phyloP scores from a whole-genome alignment of 2,329 filamentous ascomycete genomes.

The Arthrinium phaeospermum region DNA sequence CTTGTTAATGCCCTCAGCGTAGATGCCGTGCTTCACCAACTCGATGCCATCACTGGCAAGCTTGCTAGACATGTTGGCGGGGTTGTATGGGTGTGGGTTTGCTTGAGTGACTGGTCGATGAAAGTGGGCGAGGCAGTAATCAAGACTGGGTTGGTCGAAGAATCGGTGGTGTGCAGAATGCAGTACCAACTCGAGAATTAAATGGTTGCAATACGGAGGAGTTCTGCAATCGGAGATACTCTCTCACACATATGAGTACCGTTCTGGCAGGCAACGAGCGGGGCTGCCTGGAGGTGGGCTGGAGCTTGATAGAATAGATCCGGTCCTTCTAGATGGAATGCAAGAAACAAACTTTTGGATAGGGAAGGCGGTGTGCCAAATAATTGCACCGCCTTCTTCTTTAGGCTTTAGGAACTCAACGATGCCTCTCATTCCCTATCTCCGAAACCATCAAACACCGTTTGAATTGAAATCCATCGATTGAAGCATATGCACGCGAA shows the following conservation, averaged over 20 bases:
- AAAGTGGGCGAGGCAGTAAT: not conserved
- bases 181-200: not conserved
- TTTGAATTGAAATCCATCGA: not conserved
- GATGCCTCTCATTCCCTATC: not conserved
- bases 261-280: not conserved
- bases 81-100: not conserved
- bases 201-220: not conserved
- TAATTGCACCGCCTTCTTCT: not conserved
- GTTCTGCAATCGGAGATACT: not conserved
- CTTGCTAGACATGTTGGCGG: conserved; percentile 48
- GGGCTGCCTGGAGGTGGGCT: not conserved
- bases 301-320: conserved; percentile 14
- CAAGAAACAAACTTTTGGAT: not conserved
- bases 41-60: conserved; percentile 67
- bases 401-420: not conserved
- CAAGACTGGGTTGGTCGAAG: not conserved
- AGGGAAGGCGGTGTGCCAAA: not conserved
- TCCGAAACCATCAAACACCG: not conserved
- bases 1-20: conserved; percentile 68
- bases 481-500: not conserved
- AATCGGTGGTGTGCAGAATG: not conserved
- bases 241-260: not conserved
- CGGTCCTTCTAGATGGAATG: conserved; percentile 13
- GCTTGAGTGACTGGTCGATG: not conserved
- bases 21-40: conserved; percentile 68